A percentile compares a stretch with the other conserved stretches of the same genome.
Conservation (phyloP, 495 filamentous ascomycete genomes). For the Aspergillus biplanus region DNA sequence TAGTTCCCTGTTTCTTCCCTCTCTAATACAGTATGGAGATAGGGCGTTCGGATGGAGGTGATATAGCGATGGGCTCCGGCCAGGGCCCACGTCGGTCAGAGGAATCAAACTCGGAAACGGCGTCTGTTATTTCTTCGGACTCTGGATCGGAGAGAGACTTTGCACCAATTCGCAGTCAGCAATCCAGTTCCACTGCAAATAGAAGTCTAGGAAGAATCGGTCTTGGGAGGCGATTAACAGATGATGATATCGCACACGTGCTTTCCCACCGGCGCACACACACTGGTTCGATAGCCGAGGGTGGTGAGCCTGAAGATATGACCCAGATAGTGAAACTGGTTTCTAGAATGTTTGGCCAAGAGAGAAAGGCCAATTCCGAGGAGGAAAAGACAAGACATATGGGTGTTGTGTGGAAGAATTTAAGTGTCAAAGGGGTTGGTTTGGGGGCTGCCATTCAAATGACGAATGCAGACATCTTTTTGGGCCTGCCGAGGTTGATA, state of each 20-base stretch:
- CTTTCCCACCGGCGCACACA: slow-evolving; percentile 54
- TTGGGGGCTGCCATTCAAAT: slow-evolving; percentile 69
- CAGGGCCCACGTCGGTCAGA: slow-evolving; percentile 2
- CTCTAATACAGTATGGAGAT: slow-evolving; percentile 1
- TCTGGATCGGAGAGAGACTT: slow-evolving; percentile 9
- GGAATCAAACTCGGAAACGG: slow-evolving; percentile 8
- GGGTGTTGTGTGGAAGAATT: slow-evolving; percentile 62
- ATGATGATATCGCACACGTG: slow-evolving; percentile 54
- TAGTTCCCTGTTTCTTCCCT: background rate
- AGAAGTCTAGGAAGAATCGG: background rate
- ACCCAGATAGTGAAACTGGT: slow-evolving; percentile 62
- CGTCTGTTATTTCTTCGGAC: background rate
- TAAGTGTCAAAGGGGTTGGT: slow-evolving; percentile 69
- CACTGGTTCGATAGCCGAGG: slow-evolving; percentile 34
- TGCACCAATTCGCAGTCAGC: slow-evolving; percentile 11
- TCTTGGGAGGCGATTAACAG: slow-evolving; percentile 30
- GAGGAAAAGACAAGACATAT: slow-evolving; percentile 65
- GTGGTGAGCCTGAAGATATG: slow-evolving; percentile 49
- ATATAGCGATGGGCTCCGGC: slow-evolving; percentile 3
- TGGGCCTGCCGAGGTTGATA: slow-evolving; percentile 58
- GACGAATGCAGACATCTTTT: slow-evolving; percentile 64
- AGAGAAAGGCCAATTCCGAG: slow-evolving; percentile 62
- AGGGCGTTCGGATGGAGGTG: background rate
- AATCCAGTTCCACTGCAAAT: slow-evolving; percentile 4
- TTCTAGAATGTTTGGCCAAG: slow-evolving; percentile 66